Evolutionary conservation across 495 filamentous ascomycete species (phyloP), one percentile per base, ranked within the genome.

Genomic region (Darksidea phi): DNA sequence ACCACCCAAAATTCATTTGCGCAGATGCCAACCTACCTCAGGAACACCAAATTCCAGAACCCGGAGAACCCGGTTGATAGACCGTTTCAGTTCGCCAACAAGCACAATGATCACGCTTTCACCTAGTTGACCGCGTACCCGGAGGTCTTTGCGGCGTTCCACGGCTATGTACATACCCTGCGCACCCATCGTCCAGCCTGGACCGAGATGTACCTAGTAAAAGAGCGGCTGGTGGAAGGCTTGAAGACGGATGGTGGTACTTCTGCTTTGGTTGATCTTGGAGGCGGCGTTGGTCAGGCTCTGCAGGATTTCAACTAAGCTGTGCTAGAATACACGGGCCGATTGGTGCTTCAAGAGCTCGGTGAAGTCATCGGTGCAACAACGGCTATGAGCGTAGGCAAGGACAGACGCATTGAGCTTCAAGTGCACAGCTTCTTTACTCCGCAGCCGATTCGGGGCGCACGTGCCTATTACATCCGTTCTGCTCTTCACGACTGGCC

Each of bases 401-500:
- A 54, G n/a, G 10, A 13, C n/a, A 17, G 10, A 12, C 32, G 23
- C 52, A 54, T 54, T 28, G 34, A 54, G 36, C 37, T 54, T 5
- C 34, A 54, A 17, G 11, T 25, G 52, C 32, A 41, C 17, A 34
- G 42, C 37, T 54, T 54, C 52, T 54, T 54, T 17, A 54, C 17
- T 2, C 52, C 52, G 4, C 52, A 54, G 37, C 18, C 52, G 2
- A 24, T 54, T 3, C 42, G 24, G 24, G 52, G 52, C n/a, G 52
- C 52, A 4, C 52, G 37, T n/a, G 52, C 52, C 12, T 54, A 54
- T n/a, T n/a, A n/a, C n/a, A n/a, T n/a, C n/a, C n/a, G n/a, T n/a
- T 54, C 32, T 11, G 37, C 42, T 11, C 52, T 54, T 11, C 52
- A 54, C 17, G 52, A 54, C 23, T 54, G 52, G 52, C 34, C 52